These are phyloP conservation scores for Pythium chondricola DNA, from an alignment of 352 stramenopile genomes.

Conservation along the genomic window DNA sequence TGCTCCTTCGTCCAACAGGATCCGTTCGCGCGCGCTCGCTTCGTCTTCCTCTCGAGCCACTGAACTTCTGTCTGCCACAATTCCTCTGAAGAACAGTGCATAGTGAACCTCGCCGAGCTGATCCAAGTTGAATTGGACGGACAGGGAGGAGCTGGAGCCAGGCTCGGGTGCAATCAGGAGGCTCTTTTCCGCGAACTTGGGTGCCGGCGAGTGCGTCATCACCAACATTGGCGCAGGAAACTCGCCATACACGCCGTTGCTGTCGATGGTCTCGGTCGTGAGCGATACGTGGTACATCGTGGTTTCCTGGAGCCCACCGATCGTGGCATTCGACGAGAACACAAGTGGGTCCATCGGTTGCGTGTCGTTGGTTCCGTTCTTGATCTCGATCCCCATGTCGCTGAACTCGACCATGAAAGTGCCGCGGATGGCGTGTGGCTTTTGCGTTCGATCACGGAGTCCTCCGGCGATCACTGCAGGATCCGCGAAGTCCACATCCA, in stretches of 20 bases:
- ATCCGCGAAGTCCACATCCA: conserved; percentile 70
- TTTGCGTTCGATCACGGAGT: not conserved
- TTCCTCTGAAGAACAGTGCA: conserved; percentile 57
- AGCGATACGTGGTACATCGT: conserved; percentile 73
- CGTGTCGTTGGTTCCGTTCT: conserved; percentile 71
- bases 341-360: conserved; percentile 46
- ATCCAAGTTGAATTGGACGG: conserved; percentile 46
- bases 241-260: conserved; percentile 62
- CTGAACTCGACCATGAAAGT: conserved; percentile 27
- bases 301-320: conserved; percentile 31
- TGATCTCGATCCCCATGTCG: conserved; percentile 57
- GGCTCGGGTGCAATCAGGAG: conserved; percentile 29
- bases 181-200: conserved; percentile 26
- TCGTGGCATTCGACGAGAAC: conserved; percentile 52
- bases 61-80: conserved; percentile 18
- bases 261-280: conserved; percentile 58
- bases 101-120: conserved; percentile 73
- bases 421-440: conserved; percentile 43
- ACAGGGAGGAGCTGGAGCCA: conserved; percentile 41
- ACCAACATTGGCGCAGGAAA: conserved; percentile 69
- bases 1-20: conserved; percentile 4
- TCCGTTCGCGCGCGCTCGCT: conserved; percentile 3
- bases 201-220: conserved; percentile 43
- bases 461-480: conserved; percentile 35
- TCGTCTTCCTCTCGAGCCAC: conserved; percentile 9